Base-by-base conservation (phyloP, 345 rosid species). In the Erucastrum elatum region DNA sequence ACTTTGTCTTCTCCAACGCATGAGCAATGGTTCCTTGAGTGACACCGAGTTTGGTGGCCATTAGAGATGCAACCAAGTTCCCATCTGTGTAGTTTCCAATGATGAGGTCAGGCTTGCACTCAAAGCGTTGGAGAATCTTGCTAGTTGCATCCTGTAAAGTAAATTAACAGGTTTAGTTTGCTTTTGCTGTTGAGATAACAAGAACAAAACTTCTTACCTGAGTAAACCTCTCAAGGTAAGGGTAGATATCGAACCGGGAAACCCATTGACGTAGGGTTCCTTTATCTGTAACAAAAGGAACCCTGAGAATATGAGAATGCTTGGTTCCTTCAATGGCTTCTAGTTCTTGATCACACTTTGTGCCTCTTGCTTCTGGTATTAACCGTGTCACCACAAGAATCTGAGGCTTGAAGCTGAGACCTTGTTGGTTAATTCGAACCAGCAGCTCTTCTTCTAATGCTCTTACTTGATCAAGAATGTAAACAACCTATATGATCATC, bases 381-480 rank as follows among this genome's bases (percentile, higher is more conserved):
- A 94, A 85, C 33, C 97, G 51, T 21, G 97, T 90, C 64, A 91
- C 98, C 87, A 95, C 98, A 58, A 93, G 82, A 83, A 93, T 92
- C 77, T 89, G 91, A 31, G 99, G 99, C 88, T 86, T 91, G 81
- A 87, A 79, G 3, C 67, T 64, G 1, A 93, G 90, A 3, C 99
- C 99, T 83, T 89, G 98, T 64, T 83, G 88, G 81, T 82, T 86
- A 62, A 90, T 87, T 74, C 94, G 87, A 8, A 70, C 81, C 5
- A 91, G 88, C 66, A 95, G 74, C 68, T 87, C 99, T 51, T 91
- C 96, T 80, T 93, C 99, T 27, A 95, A 76, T 25, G 98, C 98
- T 86, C 91, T 86, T 72, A 93, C 94, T 91, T 95, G 99, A 84
- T 95, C 99, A 49, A 95, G 88, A 82, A 95, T 95, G 88, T 95